phyloP scores from a whole-genome alignment of 1,284 basidiomycete species.

The Lignosus rhinocerotis region DNA sequence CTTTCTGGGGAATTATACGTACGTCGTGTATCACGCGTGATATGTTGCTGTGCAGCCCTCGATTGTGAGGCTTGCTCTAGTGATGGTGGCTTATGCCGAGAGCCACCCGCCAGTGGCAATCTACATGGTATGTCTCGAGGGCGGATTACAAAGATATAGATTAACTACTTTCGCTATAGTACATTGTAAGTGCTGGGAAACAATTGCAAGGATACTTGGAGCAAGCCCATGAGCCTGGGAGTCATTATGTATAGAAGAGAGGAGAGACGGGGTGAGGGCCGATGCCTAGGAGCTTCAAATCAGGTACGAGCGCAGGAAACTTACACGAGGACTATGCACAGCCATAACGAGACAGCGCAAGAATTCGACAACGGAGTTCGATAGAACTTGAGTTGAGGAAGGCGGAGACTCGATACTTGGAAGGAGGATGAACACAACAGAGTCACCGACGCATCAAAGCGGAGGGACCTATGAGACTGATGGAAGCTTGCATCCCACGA shows the following conservation, averaged over 20 bases:
- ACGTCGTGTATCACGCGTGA: no score
- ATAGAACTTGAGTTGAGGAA: not conserved
- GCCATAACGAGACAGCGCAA: not conserved
- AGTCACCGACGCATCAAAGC: not conserved
- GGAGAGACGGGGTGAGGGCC: not conserved
- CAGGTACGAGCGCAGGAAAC: no score
- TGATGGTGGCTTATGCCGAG: no score
- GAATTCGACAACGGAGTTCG: not conserved
- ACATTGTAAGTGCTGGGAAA: conserved; percentile 13
- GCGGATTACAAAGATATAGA: conserved; percentile 16
- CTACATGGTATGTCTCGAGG: not conserved
- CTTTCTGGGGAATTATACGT: no score
- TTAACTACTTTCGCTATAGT: conserved; percentile 22
- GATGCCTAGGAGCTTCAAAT: no score
- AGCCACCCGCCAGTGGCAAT: no score
- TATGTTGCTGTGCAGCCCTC: no score
- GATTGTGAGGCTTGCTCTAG: no score
- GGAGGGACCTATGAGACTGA: conserved; percentile 18
- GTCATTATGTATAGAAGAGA: not conserved
- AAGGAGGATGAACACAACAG: not conserved
- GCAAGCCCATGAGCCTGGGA: not conserved
- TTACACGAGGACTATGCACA: no score
- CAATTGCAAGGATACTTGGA: not conserved
- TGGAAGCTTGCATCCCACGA: conserved; percentile 46
- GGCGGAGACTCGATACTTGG: not conserved